Conservation (phyloP, 2,329 filamentous ascomycete species). For the Botryotinia globosa region DNA sequence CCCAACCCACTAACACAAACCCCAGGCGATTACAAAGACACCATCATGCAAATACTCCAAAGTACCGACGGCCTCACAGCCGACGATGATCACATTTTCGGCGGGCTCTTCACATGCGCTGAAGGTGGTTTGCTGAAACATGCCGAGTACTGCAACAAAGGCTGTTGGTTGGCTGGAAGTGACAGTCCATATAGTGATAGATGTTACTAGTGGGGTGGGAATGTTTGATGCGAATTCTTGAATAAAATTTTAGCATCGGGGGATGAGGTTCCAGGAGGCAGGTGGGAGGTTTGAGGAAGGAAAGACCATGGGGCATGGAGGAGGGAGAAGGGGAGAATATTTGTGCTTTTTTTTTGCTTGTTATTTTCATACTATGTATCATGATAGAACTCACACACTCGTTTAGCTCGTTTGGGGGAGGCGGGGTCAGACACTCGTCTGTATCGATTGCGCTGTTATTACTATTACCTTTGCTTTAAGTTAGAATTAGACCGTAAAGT, state of each 20-base stretch:
- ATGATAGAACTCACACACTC: neutral
- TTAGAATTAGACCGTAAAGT: no score
- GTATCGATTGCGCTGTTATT: neutral
- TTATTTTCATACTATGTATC: neutral
- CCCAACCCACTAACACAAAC: neutral
- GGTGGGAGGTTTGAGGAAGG: neutral
- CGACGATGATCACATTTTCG: neutral
- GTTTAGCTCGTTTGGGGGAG: neutral
- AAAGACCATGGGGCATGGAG: neutral
- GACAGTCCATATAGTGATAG: neutral
- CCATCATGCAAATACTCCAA: no score
- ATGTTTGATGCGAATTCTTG: neutral
- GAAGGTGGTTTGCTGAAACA: fast-evolving
- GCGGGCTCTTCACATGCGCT: neutral
- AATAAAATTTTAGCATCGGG: neutral
- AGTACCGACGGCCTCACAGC: fast-evolving
- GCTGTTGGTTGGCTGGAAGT: neutral
- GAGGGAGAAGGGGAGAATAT: neutral
- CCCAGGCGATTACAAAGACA: neutral
- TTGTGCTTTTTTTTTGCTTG: neutral
- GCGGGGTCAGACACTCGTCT: neutral
- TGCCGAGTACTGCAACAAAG: no score
- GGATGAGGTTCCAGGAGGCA: neutral
- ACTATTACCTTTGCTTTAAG: no score
- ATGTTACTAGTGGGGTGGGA: neutral